Evolutionary conservation across 306 rosid genomes (phyloP).

Genomic region (Astragalus glycyphyllos): DNA sequence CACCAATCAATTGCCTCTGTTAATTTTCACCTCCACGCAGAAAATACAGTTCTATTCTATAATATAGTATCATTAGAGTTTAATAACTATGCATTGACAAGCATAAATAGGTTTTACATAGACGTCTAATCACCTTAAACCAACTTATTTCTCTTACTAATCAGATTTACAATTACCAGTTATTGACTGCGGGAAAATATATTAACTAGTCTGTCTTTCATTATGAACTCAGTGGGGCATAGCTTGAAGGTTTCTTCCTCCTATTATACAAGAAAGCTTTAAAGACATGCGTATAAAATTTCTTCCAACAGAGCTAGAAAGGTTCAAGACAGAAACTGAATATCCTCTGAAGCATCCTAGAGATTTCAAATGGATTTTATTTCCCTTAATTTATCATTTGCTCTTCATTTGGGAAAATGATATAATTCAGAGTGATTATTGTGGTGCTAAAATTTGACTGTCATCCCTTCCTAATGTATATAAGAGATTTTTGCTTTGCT

Average conservation of each 20-base stretch:
- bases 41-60: too few relatives aligned
- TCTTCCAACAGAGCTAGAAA: neutral
- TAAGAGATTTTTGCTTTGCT: neutral
- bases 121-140: too few relatives aligned
- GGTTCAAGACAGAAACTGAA: neutral
- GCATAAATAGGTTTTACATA: neutral
- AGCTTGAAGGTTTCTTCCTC: too few relatives aligned
- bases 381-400: neutral
- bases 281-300: neutral
- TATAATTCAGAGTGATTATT: neutral
- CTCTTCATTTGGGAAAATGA: neutral
- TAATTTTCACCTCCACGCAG: constrained; percentile 2
- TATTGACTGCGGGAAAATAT: neutral
- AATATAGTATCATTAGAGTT: too few relatives aligned
- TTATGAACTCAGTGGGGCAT: too few relatives aligned
- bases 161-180: neutral
- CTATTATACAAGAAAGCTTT: too few relatives aligned
- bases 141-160: too few relatives aligned
- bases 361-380: neutral
- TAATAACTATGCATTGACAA: too few relatives aligned
- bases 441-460: constrained; percentile 1
- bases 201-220: too few relatives aligned
- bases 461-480: neutral
- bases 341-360: constrained; percentile 1
- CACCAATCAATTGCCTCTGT: neutral